Conservation (phyloP, 2,329 filamentous ascomycete genomes). For the Esteya vermicola region DNA sequence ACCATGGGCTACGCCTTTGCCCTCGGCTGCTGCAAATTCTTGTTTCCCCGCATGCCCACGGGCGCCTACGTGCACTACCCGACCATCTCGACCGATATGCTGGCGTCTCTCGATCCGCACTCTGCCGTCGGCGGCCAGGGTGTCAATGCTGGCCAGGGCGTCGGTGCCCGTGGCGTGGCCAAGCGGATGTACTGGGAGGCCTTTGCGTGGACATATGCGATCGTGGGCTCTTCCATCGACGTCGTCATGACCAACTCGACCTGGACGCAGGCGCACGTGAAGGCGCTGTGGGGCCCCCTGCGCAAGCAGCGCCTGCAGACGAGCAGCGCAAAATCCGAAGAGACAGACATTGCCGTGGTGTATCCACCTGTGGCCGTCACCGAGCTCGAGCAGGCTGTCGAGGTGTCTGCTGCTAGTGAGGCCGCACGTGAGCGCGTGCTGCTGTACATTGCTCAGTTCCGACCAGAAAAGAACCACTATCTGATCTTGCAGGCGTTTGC, state of each 20-base stretch:
- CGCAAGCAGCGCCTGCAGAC: slow-evolving; percentile 23
- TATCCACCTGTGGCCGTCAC: slow-evolving; percentile 88
- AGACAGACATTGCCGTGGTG: slow-evolving; percentile 51
- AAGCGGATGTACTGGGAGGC: slow-evolving; percentile 79
- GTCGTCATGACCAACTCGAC: slow-evolving; percentile 95
- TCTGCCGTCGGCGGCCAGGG: slow-evolving; percentile 48
- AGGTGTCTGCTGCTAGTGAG: slow-evolving; percentile 56
- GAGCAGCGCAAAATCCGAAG: background rate
- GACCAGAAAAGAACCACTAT: slow-evolving; percentile 91
- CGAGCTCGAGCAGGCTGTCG: slow-evolving; percentile 63
- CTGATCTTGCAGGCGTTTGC: slow-evolving; percentile 78
- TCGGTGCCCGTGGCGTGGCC: slow-evolving; percentile 50
- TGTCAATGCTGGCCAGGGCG: slow-evolving; percentile 71
- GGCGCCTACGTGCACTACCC: slow-evolving; percentile 96
- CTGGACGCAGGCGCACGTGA: slow-evolving; percentile 82
- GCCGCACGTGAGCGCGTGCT: slow-evolving; percentile 54
- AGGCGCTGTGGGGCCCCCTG: slow-evolving; percentile 59
- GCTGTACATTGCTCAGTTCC: slow-evolving; percentile 93
- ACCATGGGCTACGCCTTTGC: slow-evolving; percentile 97
- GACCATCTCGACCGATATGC: slow-evolving; percentile 96
- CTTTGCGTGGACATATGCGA: slow-evolving; percentile 72
- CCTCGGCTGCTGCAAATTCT: slow-evolving; percentile 63
- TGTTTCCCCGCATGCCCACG: slow-evolving; percentile 71
- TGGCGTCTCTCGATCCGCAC: slow-evolving; percentile 59
- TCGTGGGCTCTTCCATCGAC: slow-evolving; percentile 71